Evolutionary conservation across 768 basidiomycete species (phyloP).

Genomic region (Russula foetens): DNA sequence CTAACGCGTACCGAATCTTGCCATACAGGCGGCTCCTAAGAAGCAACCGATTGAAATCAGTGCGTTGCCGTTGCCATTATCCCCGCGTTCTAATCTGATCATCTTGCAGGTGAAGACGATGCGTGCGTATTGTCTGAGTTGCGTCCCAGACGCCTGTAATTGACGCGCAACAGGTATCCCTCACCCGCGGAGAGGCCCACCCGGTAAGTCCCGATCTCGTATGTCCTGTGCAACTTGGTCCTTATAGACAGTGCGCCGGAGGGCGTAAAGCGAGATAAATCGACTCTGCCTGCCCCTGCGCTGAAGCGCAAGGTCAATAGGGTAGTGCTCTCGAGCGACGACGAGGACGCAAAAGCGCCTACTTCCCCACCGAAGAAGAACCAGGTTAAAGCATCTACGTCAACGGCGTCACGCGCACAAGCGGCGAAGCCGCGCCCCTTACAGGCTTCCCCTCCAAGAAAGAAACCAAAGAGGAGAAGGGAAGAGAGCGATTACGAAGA

Average conservation of each 20-base stretch:
- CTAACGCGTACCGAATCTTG: background rate
- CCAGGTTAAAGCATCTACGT: background rate
- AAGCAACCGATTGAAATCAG: constrained; percentile 4
- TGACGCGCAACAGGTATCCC: background rate
- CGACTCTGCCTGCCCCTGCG: background rate
- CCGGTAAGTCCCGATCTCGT: background rate
- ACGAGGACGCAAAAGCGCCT: constrained; percentile 19
- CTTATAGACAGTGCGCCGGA: background rate
- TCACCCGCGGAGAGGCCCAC: background rate
- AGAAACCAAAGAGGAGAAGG: constrained; percentile 26
- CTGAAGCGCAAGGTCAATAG: constrained; percentile 19
- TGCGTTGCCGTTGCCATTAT: background rate
- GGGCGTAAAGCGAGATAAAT: background rate
- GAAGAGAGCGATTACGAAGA: constrained; percentile 31
- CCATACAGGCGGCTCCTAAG: background rate
- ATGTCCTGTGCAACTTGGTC: background rate
- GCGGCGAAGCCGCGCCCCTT: constrained; percentile 13
- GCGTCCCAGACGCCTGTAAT: background rate
- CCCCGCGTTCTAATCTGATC: background rate
- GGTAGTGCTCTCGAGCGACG: constrained; percentile 11
- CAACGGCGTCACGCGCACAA: background rate
- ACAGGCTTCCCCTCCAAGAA: constrained; percentile 16
- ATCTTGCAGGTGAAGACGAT: constrained; percentile 9
- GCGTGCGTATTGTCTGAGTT: constrained; percentile 5
- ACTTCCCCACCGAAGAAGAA: constrained; percentile 16